Evolutionary conservation across 306 rosid genomes (phyloP), one percentile per base, ranked within the genome.

Genomic region (Vigna unguiculata): DNA sequence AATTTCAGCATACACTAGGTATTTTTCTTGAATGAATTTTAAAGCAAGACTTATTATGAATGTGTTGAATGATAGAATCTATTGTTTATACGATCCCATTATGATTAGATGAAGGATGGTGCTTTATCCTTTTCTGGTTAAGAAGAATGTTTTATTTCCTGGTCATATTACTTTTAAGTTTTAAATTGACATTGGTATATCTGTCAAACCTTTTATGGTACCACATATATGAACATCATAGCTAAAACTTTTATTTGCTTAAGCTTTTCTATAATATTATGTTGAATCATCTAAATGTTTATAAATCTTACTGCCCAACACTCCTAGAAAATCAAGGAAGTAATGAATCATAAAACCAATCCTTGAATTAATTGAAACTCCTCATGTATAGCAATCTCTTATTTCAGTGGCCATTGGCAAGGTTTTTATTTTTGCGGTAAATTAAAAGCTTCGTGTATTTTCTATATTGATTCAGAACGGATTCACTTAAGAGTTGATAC

Each of bases 1-100:
- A 71, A 85, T 95, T 76, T 95, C 97, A 45, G 97, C 95, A 58
- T 88, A 81, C 85, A 90, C 96, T 69, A 90, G 95, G 98, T 94
- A 86, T 72, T 9, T 28, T 19, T 58, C 20, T 75, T 13, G 5
- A 20, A n/a, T 83, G 25, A 43, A 20, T 55, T 21, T 68, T 34
- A 15, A 74, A 30, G 21, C 1, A 21, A 41, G 64, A 9, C 51
- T 16, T 47, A 51, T 19, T 72, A 28, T 49, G 83, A 41, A 40
- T 17, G 30, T 30, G 47, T 78, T 48, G 40, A 55, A 78, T 60
- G 73, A 71, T 64, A 32, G 69, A 78, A 41, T 49, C 68, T 65
- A 1, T 49, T 38, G 48, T 48, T 38, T 25, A 14, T 64, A 19
- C 64, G 19, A 22, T 59, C 5, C 40, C 30, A 21, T 14, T 2